These are phyloP conservation scores for Euphorbia schlechtendalii DNA, from an alignment of 441 rosid genomes.

Conservation along the genomic window DNA sequence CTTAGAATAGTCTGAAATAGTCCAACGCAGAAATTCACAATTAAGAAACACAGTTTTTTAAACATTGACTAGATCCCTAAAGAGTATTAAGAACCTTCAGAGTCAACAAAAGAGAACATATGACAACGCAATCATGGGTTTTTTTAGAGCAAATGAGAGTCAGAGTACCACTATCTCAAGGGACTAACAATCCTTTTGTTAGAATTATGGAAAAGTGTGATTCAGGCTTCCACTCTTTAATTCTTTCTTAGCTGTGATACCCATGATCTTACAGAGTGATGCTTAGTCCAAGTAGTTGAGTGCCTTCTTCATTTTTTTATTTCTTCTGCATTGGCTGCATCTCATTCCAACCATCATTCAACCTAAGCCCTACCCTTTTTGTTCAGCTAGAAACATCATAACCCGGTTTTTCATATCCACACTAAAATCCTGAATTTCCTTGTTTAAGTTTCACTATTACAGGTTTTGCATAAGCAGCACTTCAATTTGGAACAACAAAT, in stretches of 20 bases:
- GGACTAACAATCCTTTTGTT: background rate
- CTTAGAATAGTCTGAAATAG: background rate
- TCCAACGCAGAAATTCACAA: background rate
- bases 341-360: background rate
- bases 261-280: slow-evolving; percentile 3
- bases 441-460: slow-evolving; percentile 1
- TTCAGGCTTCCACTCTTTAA: background rate
- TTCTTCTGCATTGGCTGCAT: background rate
- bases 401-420: background rate
- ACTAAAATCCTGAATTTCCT: background rate
- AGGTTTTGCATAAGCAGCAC: background rate
- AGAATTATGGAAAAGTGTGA: background rate
- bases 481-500: background rate
- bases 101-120: background rate
- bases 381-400: background rate
- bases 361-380: background rate
- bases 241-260: background rate
- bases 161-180: background rate
- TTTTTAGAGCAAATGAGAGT: background rate
- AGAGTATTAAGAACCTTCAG: background rate
- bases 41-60: background rate
- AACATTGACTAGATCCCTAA: background rate
- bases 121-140: background rate
- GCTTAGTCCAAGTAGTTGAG: background rate
- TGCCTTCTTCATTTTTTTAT: background rate